Base-by-base conservation (phyloP, 345 rosid genomes). In the Hypericum androsaemum region DNA sequence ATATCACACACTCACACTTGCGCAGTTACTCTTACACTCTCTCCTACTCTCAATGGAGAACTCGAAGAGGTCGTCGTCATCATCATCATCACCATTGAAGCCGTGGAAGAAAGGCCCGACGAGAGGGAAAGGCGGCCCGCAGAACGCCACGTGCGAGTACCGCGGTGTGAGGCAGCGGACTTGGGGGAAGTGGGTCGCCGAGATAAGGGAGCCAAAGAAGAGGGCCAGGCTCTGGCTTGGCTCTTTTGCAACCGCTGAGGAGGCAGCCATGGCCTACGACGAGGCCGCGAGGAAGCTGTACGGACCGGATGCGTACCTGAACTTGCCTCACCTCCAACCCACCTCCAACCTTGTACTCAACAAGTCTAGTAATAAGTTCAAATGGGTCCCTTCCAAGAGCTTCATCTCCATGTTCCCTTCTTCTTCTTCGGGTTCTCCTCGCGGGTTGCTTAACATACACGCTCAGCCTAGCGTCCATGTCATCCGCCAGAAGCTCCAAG, bases 161-260 rank as follows among this genome's bases (percentile, higher is more conserved):
- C 67, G 97, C 4, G 97, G 98, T 7, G 98, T 92, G 0, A 63
- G 98, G 7, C 98, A 88, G 66, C 68, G 97, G 57, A 85, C 98
- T 0, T 92, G 97, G 98, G 98, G 97, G 7, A 92, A 92, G 69
- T 92, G 94, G 98, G 98, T 88, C 1, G 97, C 98, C 0, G 97
- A 92, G 65, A 88, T 92, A 59, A 74, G 95, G 43, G 98, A 88
- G 67, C 98, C 98, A 0, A 92, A 83, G 81, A 88, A 81, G 61
- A 67, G 98, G 61, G 73, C 84, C 32, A 72, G 97, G 13, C 83
- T 92, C 41, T 88, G 95, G 98, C 64, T 83, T 40, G 95, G 97
- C 16, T 85, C 95, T 54, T 88, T 81, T 22, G 72, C 97, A 28
- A 88, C 95, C 0, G 87, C 95, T 10, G 94, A 92, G 68, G 97